phyloP scores from a whole-genome alignment of 1,139 yeast species.

The Magnusiomyces ingens region DNA sequence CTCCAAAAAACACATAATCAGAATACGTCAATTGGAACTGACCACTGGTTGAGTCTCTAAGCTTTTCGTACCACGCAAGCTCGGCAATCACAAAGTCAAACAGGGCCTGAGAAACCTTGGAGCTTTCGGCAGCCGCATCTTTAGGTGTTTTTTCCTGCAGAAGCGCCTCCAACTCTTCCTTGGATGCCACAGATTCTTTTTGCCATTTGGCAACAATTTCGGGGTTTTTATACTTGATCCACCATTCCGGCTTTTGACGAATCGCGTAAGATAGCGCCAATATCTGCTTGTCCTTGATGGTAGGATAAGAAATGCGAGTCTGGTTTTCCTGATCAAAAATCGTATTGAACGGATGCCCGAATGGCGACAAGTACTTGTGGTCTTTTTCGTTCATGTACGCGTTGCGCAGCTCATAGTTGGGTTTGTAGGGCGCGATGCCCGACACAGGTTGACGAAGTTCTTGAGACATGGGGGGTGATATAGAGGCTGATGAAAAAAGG shows the following conservation, averaged over 20 bases:
- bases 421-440: neutral
- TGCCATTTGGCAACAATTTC: constrained; percentile 34
- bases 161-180: neutral
- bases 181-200: constrained; percentile 24
- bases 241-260: constrained; percentile 35
- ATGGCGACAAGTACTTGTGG: constrained; percentile 1
- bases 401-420: neutral
- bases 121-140: too few relatives aligned
- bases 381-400: too few relatives aligned
- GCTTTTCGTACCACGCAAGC: constrained; percentile 16
- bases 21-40: constrained; percentile 12
- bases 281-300: constrained; percentile 29
- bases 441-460: neutral
- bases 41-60: constrained; percentile 10
- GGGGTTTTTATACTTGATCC: constrained; percentile 30
- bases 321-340: neutral
- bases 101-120: neutral
- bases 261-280: constrained; percentile 28
- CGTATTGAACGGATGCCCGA: neutral
- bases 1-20: constrained; percentile 16
- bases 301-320: neutral
- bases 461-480: neutral
- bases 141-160: too few relatives aligned
- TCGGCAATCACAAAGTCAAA: constrained; percentile 19
- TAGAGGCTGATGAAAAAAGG: constrained; percentile 9